phyloP scores from a whole-genome alignment of 768 basidiomycete species.

The Collybiopsis luxurians region DNA sequence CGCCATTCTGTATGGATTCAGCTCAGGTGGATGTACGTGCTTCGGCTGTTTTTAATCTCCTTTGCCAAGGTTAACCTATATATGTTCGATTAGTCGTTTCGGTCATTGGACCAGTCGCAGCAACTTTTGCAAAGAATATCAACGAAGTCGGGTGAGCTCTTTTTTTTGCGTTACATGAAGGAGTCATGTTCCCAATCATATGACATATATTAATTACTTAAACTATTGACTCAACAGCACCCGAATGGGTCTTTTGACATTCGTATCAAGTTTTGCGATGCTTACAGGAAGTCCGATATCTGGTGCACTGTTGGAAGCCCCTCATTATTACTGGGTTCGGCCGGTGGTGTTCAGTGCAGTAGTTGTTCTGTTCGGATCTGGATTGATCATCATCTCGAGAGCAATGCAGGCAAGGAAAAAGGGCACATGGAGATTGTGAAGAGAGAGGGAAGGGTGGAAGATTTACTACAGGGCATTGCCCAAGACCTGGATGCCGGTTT shows the following conservation, averaged over 20 bases:
- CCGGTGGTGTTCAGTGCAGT: constrained; percentile 8
- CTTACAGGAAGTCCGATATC: constrained; percentile 9
- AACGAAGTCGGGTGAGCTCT: constrained; percentile 8
- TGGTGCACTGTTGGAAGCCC: constrained; percentile 1
- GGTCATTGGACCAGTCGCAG: constrained; percentile 6
- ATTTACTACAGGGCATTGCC: no score
- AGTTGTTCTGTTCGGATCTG: not conserved
- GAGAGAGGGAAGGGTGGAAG: no score
- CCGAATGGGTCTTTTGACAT: constrained; percentile 7
- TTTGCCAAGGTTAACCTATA: no score
- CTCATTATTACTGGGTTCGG: constrained; percentile 3
- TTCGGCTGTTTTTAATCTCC: not conserved
- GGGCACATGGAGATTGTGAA: constrained; percentile 7
- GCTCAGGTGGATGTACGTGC: constrained; percentile 7
- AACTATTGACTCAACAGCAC: constrained; percentile 2
- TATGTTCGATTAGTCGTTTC: not conserved
- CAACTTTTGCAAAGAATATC: constrained; percentile 4
- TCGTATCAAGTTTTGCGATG: constrained; percentile 6
- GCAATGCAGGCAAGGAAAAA: constrained; percentile 6
- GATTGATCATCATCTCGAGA: constrained; percentile 1
- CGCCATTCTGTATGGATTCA: constrained; percentile 6
- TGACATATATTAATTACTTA: not conserved
- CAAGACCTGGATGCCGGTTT: no score
- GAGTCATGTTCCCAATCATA: not conserved
- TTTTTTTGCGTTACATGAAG: not conserved